Evolutionary conservation across 805 yeast genomes (phyloP).

Genomic region (Wickerhamomyces bisporus): DNA sequence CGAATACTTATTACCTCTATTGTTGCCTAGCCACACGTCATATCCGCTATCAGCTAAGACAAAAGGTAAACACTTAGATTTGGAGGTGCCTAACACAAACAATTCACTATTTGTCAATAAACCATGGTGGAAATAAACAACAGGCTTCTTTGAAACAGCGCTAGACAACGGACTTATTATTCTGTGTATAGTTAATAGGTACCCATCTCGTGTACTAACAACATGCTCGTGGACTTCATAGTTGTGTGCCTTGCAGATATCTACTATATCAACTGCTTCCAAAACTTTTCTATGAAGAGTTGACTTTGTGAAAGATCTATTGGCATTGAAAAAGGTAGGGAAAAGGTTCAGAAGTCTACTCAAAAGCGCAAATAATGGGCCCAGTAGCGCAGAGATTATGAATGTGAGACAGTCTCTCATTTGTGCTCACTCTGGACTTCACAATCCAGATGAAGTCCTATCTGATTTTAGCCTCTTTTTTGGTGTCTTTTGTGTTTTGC

Average conservation of each 20-base stretch:
- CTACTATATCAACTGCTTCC: constrained; percentile 34
- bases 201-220: constrained; percentile 65
- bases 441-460: no score
- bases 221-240: constrained; percentile 62
- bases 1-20: constrained; percentile 89
- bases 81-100: constrained; percentile 40
- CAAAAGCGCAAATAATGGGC: background rate
- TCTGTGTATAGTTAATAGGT: constrained; percentile 63
- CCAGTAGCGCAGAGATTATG: no score
- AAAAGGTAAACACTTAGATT: constrained; percentile 55
- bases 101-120: constrained; percentile 73
- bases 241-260: constrained; percentile 56
- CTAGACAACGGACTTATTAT: constrained; percentile 20
- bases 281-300: background rate
- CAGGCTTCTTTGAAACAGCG: constrained; percentile 25
- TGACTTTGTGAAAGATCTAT: background rate
- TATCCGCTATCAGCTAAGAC: constrained; percentile 72
- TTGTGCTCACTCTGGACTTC: no score
- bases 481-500: no score
- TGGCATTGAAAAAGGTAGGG: no score
- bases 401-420: no score
- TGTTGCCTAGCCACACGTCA: constrained; percentile 94
- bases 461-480: no score
- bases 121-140: constrained; percentile 80
- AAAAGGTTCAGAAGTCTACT: background rate